Evolutionary conservation across 2,329 filamentous ascomycete genomes (phyloP), one percentile per base, ranked within the genome.

Genomic region (Zymoseptoria passerinii): DNA sequence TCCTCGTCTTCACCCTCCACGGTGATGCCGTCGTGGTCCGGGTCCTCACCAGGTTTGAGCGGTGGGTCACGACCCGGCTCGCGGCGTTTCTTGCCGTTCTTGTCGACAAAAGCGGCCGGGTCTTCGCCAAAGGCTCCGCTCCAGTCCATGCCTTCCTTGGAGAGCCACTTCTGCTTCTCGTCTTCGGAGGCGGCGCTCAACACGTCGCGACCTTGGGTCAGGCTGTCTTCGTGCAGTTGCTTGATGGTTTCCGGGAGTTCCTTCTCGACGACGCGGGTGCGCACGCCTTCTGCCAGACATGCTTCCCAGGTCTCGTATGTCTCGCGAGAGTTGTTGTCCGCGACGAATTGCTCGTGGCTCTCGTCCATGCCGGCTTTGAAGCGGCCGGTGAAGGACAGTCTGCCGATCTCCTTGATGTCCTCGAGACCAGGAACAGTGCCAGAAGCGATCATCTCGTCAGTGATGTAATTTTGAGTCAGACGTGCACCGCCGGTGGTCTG

Each of bases 301-400:
- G 91, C 89, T 73, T 96, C 91, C 90, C 92, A 97, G 0, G 88
- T 89, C 75, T 97, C 92, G 63, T 90, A 95, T 0, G 92, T 96
- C 77, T 97, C 94, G 29, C 92, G 86, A 1, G 88, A 87, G 70
- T 95, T 86, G 68, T 95, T 96, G 72, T 95, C 89, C 52, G 85
- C 83, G 20, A 96, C 86, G 66, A 96, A 96, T 1, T 80, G 80
- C 64, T 89, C 82, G 70, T 97, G 94, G 18, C 90, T 88, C 56
- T 89, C 84, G 71, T 96, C 92, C 53, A 90, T 95, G 13, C 92
- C 92, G 0, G 92, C 86, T 63, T 94, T 95, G 78, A 97, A 97
- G 10, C 85, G 82, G 9, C 84, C 89, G 1, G 80, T 80, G 80
- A 97, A 96, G 40, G 84, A 83, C 10, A 97, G 77, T 1, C 91